Base-by-base conservation (phyloP, 345 rosid genomes). In the Euphorbia lathyris region DNA sequence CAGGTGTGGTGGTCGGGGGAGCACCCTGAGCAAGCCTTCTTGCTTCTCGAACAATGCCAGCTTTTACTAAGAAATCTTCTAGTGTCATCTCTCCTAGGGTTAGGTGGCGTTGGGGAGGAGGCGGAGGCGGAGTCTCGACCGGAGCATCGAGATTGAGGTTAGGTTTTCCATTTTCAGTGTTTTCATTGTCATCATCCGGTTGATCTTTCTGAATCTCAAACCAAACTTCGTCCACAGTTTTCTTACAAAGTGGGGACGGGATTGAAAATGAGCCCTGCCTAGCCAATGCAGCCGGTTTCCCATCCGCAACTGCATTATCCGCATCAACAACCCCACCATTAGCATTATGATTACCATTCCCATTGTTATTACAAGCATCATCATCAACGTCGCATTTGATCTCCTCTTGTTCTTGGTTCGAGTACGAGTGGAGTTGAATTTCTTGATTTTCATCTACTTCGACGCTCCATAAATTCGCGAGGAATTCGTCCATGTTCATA, bases 401-500 rank as follows among this genome's bases (percentile, higher is more conserved):
- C 14, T 63, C 13, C 48, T 43, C 56, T 43, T 43, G 62, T 56
- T 47, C 29, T 17, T 63, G 74, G 45, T 27, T 58, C 51, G 19
- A 45, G 12, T 45, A 1, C 17, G 51, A 10, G 3, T 7, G 17
- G 12, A 45, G 17, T 17, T 45, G 51, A 45, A 7, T 1, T 16
- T 45, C 73, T 48, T 73, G 86, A 36, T 78, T 81, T 0, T 89
- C 94, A 2, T 86, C 90, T 0, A 77, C 91, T 2, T 86, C 90
- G 0, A 78, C 88, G 19, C 68, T 83, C 98, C 96, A 93, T 47
- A 93, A 56, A 72, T 81, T 91, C 13, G 91, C 82, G 1, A 93
- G 80, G 72, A 93, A 91, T 72, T 91, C 96, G 67, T 93, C 97
- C 96, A 93, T 91, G 84, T 85, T 91, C 98, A 93, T 93, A 11